Evolutionary conservation across 2,329 filamentous ascomycete species (phyloP).

Genomic region (Botrytis deweyae): DNA sequence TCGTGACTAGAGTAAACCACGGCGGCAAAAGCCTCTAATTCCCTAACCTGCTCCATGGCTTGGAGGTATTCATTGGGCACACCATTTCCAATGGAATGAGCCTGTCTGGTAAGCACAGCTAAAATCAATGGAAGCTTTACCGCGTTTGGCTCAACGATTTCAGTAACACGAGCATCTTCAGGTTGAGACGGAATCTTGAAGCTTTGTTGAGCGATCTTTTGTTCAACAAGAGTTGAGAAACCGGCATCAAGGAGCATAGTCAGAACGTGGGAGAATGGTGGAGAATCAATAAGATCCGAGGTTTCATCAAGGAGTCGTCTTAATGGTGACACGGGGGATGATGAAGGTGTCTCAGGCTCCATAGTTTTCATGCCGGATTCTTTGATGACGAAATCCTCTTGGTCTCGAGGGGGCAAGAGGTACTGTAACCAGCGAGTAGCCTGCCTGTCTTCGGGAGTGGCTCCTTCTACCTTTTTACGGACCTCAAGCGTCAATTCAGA

Average conservation of each 20-base stretch:
- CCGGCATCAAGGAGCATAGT: constrained; percentile 82
- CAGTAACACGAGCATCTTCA: constrained; percentile 45
- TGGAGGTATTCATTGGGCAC: constrained; percentile 69
- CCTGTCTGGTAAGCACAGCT: constrained; percentile 86
- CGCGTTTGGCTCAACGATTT: constrained; percentile 51
- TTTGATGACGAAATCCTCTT: constrained; percentile 80
- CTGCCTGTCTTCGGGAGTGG: constrained; percentile 61
- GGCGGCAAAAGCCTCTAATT: constrained; percentile 80
- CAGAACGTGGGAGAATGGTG: constrained; percentile 82
- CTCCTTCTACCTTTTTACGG: constrained; percentile 79
- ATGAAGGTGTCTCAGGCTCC: constrained; percentile 44
- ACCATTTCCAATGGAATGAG: constrained; percentile 82
- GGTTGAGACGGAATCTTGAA: constrained; percentile 60
- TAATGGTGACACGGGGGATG: constrained; percentile 48
- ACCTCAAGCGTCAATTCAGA: constrained; percentile 80
- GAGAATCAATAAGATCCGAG: constrained; percentile 91
- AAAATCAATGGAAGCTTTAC: constrained; percentile 85
- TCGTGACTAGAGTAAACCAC: constrained; percentile 87
- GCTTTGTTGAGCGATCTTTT: constrained; percentile 74
- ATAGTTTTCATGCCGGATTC: constrained; percentile 74
- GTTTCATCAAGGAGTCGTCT: constrained; percentile 91
- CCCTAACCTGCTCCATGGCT: constrained; percentile 72
- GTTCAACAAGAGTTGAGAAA: constrained; percentile 80
- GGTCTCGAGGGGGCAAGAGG: constrained; percentile 73
- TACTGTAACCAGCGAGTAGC: constrained; percentile 70